Evolutionary conservation across 1,284 basidiomycete species (phyloP).

Genomic region (Cystobasidium slooffiae): DNA sequence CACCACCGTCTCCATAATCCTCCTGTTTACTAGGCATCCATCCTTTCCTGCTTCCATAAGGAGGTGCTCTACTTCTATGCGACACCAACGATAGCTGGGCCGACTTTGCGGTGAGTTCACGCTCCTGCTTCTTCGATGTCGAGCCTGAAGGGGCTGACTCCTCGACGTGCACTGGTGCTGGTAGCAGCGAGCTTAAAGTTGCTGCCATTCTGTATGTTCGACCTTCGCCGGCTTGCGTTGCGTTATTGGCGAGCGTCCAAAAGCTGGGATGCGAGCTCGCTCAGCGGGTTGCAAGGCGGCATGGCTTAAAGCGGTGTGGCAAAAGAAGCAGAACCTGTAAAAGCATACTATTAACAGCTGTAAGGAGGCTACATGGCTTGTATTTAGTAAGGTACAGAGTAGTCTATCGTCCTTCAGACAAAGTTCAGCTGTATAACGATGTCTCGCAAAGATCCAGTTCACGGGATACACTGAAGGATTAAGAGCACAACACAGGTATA

Average conservation of each 20-base stretch:
- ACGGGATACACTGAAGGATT: not conserved
- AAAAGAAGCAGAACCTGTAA: not conserved
- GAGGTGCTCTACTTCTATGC: slow-evolving; percentile 59
- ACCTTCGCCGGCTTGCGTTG: not conserved
- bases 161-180: slow-evolving; percentile 34
- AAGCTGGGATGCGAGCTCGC: not conserved
- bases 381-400: too few species aligned
- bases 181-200: slow-evolving; percentile 38
- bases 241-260: not conserved
- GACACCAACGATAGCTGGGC: slow-evolving; percentile 27
- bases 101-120: slow-evolving; percentile 34
- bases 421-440: not conserved
- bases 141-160: slow-evolving; percentile 1
- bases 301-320: slow-evolving; percentile 13
- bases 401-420: too few species aligned
- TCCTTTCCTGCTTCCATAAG: slow-evolving; percentile 80
- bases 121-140: slow-evolving; percentile 12
- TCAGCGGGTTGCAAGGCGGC: not conserved
- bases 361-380: too few species aligned
- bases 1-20: slow-evolving; percentile 91
- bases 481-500: slow-evolving; percentile 3
- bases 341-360: too few species aligned
- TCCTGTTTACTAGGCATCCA: slow-evolving; percentile 83
- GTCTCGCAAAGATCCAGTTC: not conserved
- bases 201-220: slow-evolving; percentile 25